Evolutionary conservation across 2,329 filamentous ascomycete genomes (phyloP).

Genomic region (Madurella mycetomatis): DNA sequence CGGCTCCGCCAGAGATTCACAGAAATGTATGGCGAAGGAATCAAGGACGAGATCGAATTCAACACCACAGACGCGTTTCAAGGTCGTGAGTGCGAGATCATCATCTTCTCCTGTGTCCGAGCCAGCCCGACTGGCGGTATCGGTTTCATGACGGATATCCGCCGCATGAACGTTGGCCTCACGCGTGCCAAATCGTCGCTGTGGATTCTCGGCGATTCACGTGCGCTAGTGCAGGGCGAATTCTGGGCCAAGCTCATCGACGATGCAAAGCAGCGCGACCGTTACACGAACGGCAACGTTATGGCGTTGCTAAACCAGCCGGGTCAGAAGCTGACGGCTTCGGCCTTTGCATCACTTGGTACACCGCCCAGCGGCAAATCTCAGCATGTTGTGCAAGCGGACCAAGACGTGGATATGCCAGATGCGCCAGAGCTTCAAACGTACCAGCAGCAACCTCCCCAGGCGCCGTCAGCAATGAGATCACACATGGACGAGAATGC

Average conservation of each 20-base stretch:
- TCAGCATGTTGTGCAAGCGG: background rate
- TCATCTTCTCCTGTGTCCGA: slow-evolving; percentile 98
- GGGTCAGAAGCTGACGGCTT: slow-evolving; percentile 33
- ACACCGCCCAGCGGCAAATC: background rate
- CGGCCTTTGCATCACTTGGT: slow-evolving; percentile 18
- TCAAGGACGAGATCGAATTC: slow-evolving; percentile 83
- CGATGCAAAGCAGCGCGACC: slow-evolving; percentile 68
- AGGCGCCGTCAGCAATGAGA: slow-evolving; percentile 4
- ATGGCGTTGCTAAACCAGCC: slow-evolving; percentile 45
- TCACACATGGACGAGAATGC: background rate
- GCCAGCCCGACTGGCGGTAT: slow-evolving; percentile 90
- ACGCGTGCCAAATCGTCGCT: slow-evolving; percentile 95
- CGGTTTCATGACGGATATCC: slow-evolving; percentile 96
- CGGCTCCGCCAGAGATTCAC: slow-evolving; percentile 74
- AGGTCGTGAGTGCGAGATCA: slow-evolving; percentile 92
- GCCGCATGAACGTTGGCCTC: slow-evolving; percentile 98
- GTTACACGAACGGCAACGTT: slow-evolving; percentile 68
- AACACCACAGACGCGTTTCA: slow-evolving; percentile 99
- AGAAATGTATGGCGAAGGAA: slow-evolving; percentile 65
- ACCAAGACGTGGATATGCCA: slow-evolving; percentile 26
- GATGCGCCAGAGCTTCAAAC: slow-evolving; percentile 18
- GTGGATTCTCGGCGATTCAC: slow-evolving; percentile 92
- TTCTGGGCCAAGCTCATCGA: slow-evolving; percentile 87
- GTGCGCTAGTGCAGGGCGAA: slow-evolving; percentile 77
- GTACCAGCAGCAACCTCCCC: background rate